phyloP scores from a whole-genome alignment of 2,329 filamentous ascomycete species.

The Ceratocystis lukuohia region DNA sequence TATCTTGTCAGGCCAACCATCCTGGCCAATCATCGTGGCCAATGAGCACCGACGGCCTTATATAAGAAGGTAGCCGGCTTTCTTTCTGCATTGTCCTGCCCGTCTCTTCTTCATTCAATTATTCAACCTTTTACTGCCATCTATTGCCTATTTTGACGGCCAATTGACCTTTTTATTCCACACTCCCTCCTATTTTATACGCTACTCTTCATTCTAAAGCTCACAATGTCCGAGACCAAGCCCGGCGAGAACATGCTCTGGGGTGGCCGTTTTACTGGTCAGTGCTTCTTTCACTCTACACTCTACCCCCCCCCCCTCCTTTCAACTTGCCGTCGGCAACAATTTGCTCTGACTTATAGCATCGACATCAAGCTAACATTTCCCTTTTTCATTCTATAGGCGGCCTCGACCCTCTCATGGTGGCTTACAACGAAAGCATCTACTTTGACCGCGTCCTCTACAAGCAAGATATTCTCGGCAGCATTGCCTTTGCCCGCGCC shows the following conservation, averaged over 20 bases:
- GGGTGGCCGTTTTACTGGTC: slow-evolving; percentile 41
- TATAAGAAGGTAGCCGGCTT: background rate
- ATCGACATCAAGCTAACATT: slow-evolving; percentile 6
- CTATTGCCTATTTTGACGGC: background rate
- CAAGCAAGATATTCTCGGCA: slow-evolving; percentile 66
- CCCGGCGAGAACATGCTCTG: slow-evolving; percentile 27
- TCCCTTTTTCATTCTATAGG: slow-evolving; percentile 33
- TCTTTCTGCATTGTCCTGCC: background rate
- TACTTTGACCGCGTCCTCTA: slow-evolving; percentile 67
- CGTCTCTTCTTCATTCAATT: background rate
- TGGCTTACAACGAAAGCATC: slow-evolving; percentile 70
- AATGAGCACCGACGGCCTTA: background rate
- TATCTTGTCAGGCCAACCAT: background rate
- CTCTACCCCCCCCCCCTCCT: background rate
- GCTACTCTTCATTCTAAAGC: background rate
- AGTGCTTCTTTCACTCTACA: slow-evolving; percentile 17
- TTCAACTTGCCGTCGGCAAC: slow-evolving; percentile 16
- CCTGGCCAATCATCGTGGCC: background rate
- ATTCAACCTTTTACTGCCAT: background rate
- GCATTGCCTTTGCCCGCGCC: slow-evolving; percentile 68
- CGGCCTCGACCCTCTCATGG: slow-evolving; percentile 74
- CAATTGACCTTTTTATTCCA: background rate
- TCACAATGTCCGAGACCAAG: slow-evolving; percentile 25
- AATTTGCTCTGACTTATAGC: background rate
- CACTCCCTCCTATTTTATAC: background rate